Evolutionary conservation across 106 monocot genomes (phyloP), one percentile per base, ranked within the genome.

Genomic region (Dioscorea alata): DNA sequence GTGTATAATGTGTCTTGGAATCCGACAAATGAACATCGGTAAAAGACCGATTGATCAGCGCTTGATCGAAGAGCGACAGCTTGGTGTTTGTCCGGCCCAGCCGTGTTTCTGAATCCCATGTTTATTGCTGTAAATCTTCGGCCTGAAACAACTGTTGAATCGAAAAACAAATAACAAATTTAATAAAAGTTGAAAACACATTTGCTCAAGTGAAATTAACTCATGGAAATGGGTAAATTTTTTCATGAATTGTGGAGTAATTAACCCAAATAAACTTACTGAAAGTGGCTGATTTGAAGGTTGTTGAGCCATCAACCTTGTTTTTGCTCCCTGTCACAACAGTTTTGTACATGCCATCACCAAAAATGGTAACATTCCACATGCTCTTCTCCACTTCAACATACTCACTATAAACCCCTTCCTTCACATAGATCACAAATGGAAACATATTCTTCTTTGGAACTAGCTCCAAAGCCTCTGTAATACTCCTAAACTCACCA

Each of bases 1-100:
- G 67, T 61, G 66, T 78, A 85, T 60, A 85, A 79, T 33, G 81
- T 85, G 81, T 82, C 81, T 50, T 82, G 81, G 24, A 71, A 77
- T 8, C 81, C 81, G 49, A 76, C 57, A 59, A 82, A 64, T 34
- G 58, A 52, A 63, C 81, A 82, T 15, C 72, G 63, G 64, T 82
- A 76, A 59, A 63, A 73, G 12, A 73, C 69, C 8, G 81, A 76
- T 17, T 49, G 67, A 66, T 80, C 80, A 19, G 75, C 60, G 4
- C 65, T 52, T 16, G 74, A 74, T 23, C 74, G 74, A 59, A 80
- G 60, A 0, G 80, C 80, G 12, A 74, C 70, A 6, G 74, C 74
- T 60, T 80, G 80, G 58, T 80, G 57, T 42, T 80, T 80, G 65
- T 49, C 24, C 8, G 80, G 74, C 2, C 80, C 80, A 1, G 80